A percentile compares a stretch with the other conserved stretches of the same genome.
phyloP scores from a whole-genome alignment of 75 land plant genomes.

The Cupressus sempervirens region DNA sequence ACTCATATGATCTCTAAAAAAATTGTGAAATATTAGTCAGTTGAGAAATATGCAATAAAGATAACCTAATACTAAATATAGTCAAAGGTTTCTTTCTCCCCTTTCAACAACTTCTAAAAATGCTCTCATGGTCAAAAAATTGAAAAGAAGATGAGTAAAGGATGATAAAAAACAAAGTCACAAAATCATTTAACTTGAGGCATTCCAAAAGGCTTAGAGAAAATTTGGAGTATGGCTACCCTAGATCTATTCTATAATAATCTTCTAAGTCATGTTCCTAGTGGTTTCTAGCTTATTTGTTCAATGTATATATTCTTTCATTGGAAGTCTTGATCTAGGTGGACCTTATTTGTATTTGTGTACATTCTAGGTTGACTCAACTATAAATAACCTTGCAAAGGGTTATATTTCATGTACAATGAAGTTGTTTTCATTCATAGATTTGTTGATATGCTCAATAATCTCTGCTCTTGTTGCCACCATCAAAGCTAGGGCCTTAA shows the following conservation, averaged over 20 bases:
- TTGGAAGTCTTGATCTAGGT: slow-evolving; percentile 37
- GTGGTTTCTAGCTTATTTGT: slow-evolving; percentile 14
- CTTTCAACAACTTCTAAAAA: no score
- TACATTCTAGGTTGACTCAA: background rate
- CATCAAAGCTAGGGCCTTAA: slow-evolving; percentile 8
- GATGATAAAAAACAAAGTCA: no score
- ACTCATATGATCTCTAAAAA: no score
- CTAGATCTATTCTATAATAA: slow-evolving; percentile 48
- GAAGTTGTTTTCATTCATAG: slow-evolving; percentile 37
- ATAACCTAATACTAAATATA: no score
- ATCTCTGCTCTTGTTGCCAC: slow-evolving; percentile 14
- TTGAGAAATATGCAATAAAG: no score
- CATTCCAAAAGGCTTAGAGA: slow-evolving; percentile 45
- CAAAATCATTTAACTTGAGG: slow-evolving; percentile 41
- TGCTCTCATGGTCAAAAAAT: no score
- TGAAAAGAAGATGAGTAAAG: no score
- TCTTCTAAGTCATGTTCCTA: slow-evolving; percentile 33
- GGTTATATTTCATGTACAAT: background rate
- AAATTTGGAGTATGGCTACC: slow-evolving; percentile 25
- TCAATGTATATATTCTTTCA: slow-evolving; percentile 26
- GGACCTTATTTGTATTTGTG: slow-evolving; percentile 12
- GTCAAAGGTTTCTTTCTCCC: no score
- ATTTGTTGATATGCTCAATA: slow-evolving; percentile 42
- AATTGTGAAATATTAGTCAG: no score
- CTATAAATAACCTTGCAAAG: slow-evolving; percentile 6